Base-by-base conservation (phyloP, 208 protist species). In the Acanthamoeba triangularis region DNA sequence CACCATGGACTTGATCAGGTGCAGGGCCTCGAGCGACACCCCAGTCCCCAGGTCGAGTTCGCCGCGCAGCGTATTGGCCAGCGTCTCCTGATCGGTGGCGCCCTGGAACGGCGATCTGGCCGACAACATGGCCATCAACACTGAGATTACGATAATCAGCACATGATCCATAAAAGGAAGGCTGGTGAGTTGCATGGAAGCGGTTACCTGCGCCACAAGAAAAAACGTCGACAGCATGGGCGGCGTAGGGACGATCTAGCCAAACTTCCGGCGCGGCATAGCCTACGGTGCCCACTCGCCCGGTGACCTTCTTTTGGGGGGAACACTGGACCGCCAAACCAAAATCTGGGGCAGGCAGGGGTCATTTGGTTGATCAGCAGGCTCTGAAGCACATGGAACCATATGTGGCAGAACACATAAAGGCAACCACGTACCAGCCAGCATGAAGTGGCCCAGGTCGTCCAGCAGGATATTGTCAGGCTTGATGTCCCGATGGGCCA, bases 401-500 rank as follows among this genome's bases (percentile, higher is more conserved):
- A n/a, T 33, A 30, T n/a, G 1, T 23, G 37, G 3, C 37, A 41
- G 37, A 41, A 41, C 37, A 3, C 16, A 30, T 84, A n/a, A n/a
- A n/a, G n/a, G n/a, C n/a, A n/a, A n/a, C n/a, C n/a, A n/a, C n/a
- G n/a, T n/a, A 84, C 74, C 74, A 10, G 25, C 25, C 13, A 87
- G 49, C 49, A 87, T 49, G 44, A 87, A 59, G 78, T 59, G 14
- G 0, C 47, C 78, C 16, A 20, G 78, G 0, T 59, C 20, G 47
- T 87, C 28, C 54, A 92, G 49, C 11, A 92, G n/a, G 23, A 92
- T 47, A 16, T 92, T 92, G 6, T 92, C 56, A 20, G 85, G 85
- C 56, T 92, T 92, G 56, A 92, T 92, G 85, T 92, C 85, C 8
- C 85, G 56, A 56, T 92, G 85, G 1, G 37, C 85, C 37, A 44